Evolutionary conservation across 306 rosid species (phyloP), one percentile per base, ranked within the genome.

Genomic region (Fragaria ananassa): DNA sequence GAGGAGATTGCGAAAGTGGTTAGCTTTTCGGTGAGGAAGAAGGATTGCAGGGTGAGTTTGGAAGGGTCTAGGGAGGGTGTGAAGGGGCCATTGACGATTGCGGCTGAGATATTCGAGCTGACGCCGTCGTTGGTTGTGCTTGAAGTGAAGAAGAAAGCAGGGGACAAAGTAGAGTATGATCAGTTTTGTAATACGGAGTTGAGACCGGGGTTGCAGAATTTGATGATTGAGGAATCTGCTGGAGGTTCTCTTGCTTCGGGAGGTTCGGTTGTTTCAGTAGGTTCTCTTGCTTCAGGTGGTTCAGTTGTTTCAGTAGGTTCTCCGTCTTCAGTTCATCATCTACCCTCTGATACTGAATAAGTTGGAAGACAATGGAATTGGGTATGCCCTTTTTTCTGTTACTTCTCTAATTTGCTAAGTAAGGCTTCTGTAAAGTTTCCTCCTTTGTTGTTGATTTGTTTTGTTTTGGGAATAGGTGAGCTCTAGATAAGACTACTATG

Each of bases 141-240:
- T 60, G 98, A 93, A 78, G 90, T 93, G 31, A 93, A 88, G 91
- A 93, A 89, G 74, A 93, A 93, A 79, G 93, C 90, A 64, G 98
- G 98, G 10, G 97, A 93, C 10, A 88, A 57, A 74, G 85, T 79
- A 19, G 97, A 93, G 78, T 91, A 93, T 47, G 96, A 91, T 35
- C 89, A 85, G 10, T 91, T 91, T 63, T 88, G 91, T 60, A 76
- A 82, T 56, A 37, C 64, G 1, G 98, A 93, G 70, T 79, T 93
- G 86, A 90, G 83, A 78, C 94, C 91, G 1, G 93, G 84, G 0
- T 35, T 93, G 81, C 84, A 86, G 80, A 87, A 89, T 60, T 80
- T 93, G 91, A 81, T 81, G 88, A 5, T 3, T 1, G 91, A 87
- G 25, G 93, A 87, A 19, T 39, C 88, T 74, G 77, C 86, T 1